Conservation (phyloP, 345 rosid species). For the Hibiscus syriacus region DNA sequence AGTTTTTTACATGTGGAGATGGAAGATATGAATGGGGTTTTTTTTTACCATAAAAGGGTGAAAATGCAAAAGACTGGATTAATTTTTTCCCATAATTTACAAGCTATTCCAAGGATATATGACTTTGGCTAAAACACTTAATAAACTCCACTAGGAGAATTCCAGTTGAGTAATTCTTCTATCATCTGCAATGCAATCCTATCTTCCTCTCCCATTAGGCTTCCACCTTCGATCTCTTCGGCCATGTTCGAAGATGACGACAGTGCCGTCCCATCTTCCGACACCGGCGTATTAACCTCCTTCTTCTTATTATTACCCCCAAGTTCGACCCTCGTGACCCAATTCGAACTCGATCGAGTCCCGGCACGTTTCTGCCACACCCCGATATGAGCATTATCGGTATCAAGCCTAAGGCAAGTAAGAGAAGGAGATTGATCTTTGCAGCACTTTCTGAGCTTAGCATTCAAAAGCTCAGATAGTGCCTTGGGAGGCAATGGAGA, state of each 20-base stretch:
- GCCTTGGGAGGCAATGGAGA: slow-evolving; percentile 29
- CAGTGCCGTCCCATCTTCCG: slow-evolving; percentile 8
- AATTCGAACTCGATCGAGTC: slow-evolving; percentile 34
- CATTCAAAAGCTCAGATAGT: slow-evolving; percentile 39
- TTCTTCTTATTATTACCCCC: slow-evolving; percentile 14
- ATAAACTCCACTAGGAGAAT: slow-evolving; percentile 9
- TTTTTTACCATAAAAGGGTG: too few species aligned
- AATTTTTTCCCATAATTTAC: background rate
- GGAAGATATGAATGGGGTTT: too few species aligned
- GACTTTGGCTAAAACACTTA: background rate
- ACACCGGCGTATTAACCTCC: too few species aligned
- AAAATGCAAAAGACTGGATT: too few species aligned
- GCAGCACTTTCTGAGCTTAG: slow-evolving; percentile 53
- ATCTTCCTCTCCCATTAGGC: slow-evolving; percentile 41
- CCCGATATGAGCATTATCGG: slow-evolving; percentile 55
- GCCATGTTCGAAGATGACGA: slow-evolving; percentile 5
- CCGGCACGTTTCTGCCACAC: slow-evolving; percentile 81
- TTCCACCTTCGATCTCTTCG: slow-evolving; percentile 12
- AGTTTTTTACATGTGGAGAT: too few species aligned
- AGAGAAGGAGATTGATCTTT: slow-evolving; percentile 52
- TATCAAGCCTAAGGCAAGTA: slow-evolving; percentile 69
- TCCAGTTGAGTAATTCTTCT: slow-evolving; percentile 62
- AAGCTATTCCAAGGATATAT: background rate
- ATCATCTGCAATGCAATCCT: slow-evolving; percentile 66
- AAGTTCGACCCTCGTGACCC: slow-evolving; percentile 71